Evolutionary conservation across 257 asterid genomes (phyloP).

Genomic region (Plantago ovata): DNA sequence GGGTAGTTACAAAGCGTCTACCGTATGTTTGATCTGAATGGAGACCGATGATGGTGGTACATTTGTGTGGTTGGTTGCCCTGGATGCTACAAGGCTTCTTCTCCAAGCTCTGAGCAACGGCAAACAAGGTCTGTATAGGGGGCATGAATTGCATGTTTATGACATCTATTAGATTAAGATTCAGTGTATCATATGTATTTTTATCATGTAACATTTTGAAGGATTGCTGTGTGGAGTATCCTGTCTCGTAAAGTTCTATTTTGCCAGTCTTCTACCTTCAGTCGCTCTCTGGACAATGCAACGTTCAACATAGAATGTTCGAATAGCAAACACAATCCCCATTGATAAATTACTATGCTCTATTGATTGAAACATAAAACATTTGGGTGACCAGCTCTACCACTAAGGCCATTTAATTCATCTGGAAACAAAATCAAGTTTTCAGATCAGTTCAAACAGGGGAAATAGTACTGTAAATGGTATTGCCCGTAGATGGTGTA

Average conservation of each 20-base stretch:
- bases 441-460: too few relatives aligned
- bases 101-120: slow-evolving; percentile 11
- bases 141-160: slow-evolving; percentile 13
- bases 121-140: slow-evolving; percentile 9
- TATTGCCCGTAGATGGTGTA: too few relatives aligned
- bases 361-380: too few relatives aligned
- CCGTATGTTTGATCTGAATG: slow-evolving; percentile 4
- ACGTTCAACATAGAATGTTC: too few relatives aligned
- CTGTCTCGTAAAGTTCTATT: slow-evolving; percentile 10
- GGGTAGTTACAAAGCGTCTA: slow-evolving; percentile 12
- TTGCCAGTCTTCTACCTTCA: neutral
- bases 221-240: slow-evolving; percentile 20
- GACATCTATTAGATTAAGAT: slow-evolving; percentile 6
- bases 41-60: neutral
- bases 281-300: neutral
- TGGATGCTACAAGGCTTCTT: slow-evolving; percentile 1
- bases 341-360: too few relatives aligned
- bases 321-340: too few relatives aligned
- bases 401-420: too few relatives aligned
- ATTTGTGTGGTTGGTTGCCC: slow-evolving; percentile 2
- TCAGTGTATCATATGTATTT: neutral
- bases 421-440: too few relatives aligned
- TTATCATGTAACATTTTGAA: neutral
- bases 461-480: too few relatives aligned
- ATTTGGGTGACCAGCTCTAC: too few relatives aligned